These are phyloP conservation scores for Chiua virens DNA, from an alignment of 768 basidiomycete genomes.

Conservation along the genomic window DNA sequence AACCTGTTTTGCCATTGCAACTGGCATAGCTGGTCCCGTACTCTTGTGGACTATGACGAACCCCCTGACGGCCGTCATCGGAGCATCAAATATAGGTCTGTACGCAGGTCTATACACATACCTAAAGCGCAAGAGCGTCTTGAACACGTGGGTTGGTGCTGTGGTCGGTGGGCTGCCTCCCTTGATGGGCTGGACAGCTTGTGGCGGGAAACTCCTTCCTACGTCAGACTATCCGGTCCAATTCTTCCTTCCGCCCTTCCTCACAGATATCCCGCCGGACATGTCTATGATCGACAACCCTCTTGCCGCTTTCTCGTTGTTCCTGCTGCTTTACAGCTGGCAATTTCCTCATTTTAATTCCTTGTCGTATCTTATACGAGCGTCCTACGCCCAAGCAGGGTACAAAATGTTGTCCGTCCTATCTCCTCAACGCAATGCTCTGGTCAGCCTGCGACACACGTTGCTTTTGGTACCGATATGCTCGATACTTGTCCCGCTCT, in stretches of 20 bases:
- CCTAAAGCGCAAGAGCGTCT: conserved; percentile 78
- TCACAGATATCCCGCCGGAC: conserved; percentile 44
- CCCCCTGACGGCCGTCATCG: conserved; percentile 81
- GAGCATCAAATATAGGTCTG: conserved; percentile 78
- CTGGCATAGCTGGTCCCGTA: conserved; percentile 76
- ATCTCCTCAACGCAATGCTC: conserved; percentile 73
- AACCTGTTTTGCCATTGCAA: conserved; percentile 68
- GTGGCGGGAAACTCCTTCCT: conserved; percentile 76
- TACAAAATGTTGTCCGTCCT: conserved; percentile 91
- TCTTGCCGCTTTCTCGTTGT: conserved; percentile 76
- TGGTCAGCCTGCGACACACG: conserved; percentile 84
- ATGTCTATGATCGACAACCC: conserved; percentile 71
- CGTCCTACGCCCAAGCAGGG: conserved; percentile 88
- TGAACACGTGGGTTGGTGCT: conserved; percentile 94
- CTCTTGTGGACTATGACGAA: conserved; percentile 83
- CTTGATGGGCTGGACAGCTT: conserved; percentile 98
- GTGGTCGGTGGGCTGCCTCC: conserved; percentile 93
- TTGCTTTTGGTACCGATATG: conserved; percentile 75
- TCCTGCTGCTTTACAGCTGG: conserved; percentile 90
- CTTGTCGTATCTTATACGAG: conserved; percentile 83
- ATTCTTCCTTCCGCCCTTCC: conserved; percentile 61
- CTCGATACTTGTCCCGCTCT: conserved; percentile 77
- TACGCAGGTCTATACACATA: conserved; percentile 94
- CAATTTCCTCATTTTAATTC: conserved; percentile 99
- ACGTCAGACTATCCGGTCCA: conserved; percentile 56